Conservation (phyloP, 108 stramenopile species). For the Skeletonema tropicum region DNA sequence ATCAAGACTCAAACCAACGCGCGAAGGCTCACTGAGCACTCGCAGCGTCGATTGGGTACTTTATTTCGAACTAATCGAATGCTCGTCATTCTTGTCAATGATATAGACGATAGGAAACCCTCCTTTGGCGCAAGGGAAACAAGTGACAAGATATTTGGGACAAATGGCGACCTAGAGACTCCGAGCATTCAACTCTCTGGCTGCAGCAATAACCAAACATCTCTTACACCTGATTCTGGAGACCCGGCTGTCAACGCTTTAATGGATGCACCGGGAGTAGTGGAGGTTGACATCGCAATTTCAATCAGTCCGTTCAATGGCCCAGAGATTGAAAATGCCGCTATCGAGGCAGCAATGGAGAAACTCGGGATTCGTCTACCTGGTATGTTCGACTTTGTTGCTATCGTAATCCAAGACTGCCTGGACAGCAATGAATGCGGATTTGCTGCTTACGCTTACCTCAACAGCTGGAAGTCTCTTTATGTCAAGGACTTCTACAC, state of each 20-base stretch:
- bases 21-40: not conserved
- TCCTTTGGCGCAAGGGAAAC: constrained; percentile 2
- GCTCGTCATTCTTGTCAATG: constrained; percentile 20
- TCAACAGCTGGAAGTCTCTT: constrained; percentile 13
- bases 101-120: not conserved
- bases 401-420: constrained; percentile 11
- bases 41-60: constrained; percentile 5
- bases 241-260: not conserved
- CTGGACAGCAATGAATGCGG: constrained; percentile 11
- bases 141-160: constrained; percentile 32
- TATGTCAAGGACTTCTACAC: constrained; percentile 6
- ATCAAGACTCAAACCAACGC: not conserved
- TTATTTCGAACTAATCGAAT: constrained; percentile 7
- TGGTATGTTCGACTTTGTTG: constrained; percentile 19
- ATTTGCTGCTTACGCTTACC: constrained; percentile 16
- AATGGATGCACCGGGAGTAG: constrained; percentile 23
- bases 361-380: constrained; percentile 13
- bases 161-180: constrained; percentile 13
- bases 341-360: not conserved
- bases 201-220: constrained; percentile 10
- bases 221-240: constrained; percentile 6
- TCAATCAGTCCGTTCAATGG: not conserved
- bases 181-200: not conserved
- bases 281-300: constrained; percentile 16
- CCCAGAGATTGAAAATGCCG: not conserved